phyloP scores from a whole-genome alignment of 2,329 filamentous ascomycete genomes.

The Aspergillus sp. region DNA sequence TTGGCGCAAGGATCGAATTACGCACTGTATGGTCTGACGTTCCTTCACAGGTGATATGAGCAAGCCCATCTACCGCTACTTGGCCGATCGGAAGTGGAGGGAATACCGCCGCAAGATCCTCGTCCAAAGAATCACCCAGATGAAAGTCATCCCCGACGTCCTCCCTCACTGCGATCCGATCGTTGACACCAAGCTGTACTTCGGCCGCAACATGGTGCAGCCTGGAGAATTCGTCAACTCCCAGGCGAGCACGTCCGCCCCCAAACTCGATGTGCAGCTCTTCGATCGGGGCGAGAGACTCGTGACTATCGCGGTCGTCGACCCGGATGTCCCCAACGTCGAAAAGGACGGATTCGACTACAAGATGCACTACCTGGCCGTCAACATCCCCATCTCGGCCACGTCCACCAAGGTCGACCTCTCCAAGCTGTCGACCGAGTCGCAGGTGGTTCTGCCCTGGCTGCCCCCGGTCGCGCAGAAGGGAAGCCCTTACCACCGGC shows the following conservation, averaged over 20 bases:
- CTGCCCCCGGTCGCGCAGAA: conserved; percentile 83
- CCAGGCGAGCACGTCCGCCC: conserved; percentile 67
- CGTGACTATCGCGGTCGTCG: conserved; percentile 80
- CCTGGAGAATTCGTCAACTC: conserved; percentile 80
- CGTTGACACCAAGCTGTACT: conserved; percentile 78
- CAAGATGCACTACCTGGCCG: conserved; percentile 84
- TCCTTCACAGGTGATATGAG: conserved; percentile 75
- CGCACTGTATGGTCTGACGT: conserved; percentile 18
- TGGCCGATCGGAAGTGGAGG: conserved; percentile 86
- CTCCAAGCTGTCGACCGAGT: conserved; percentile 56
- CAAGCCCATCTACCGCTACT: conserved; percentile 91
- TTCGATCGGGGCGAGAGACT: conserved; percentile 81
- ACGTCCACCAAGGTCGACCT: conserved; percentile 64
- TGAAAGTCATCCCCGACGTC: conserved; percentile 85
- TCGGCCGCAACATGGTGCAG: conserved; percentile 66
- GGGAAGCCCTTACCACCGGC: conserved; percentile 85
- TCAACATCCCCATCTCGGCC: conserved; percentile 66
- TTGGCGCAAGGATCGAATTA: not conserved
- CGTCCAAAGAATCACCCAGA: conserved; percentile 80
- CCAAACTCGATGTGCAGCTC: conserved; percentile 77
- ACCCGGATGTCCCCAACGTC: conserved; percentile 83
- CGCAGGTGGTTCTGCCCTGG: conserved; percentile 76
- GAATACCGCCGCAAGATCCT: conserved; percentile 76
- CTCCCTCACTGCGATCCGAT: conserved; percentile 75
- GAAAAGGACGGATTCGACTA: conserved; percentile 73